Percentiles rank a stretch among this genome's conserved stretches.
phyloP scores from a whole-genome alignment of 2,329 filamentous ascomycete genomes.

The Fusarium neocosmosporiellum region DNA sequence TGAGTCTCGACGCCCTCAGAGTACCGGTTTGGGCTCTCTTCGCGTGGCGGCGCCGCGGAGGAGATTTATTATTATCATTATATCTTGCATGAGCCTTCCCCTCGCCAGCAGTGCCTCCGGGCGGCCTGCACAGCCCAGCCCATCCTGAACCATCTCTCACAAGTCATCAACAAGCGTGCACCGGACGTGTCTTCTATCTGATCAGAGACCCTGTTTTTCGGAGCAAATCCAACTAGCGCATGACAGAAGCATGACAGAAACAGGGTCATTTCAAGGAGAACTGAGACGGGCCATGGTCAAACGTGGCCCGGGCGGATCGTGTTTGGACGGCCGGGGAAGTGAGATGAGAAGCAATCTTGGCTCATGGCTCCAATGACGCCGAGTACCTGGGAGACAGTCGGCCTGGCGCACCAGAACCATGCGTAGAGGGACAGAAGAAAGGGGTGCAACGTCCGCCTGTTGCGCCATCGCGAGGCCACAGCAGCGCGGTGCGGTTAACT shows the following conservation, averaged over 20 bases:
- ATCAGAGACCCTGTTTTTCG: conserved; percentile 15
- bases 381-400: conserved; percentile 23
- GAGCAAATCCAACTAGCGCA: conserved; percentile 16
- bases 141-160: background rate
- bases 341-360: conserved; percentile 30
- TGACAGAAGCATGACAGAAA: conserved; percentile 23
- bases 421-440: conserved; percentile 35
- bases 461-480: conserved; percentile 30
- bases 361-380: conserved; percentile 17
- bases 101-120: background rate
- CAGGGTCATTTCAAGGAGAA: conserved; percentile 3
- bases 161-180: background rate
- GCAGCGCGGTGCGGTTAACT: conserved; percentile 27
- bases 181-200: background rate
- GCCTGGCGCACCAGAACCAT: conserved; percentile 17
- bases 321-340: conserved; percentile 12
- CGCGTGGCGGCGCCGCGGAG: conserved; percentile 24
- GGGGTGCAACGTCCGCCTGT: conserved; percentile 30
- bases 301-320: conserved; percentile 15
- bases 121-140: background rate
- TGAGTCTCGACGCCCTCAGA: conserved; percentile 1
- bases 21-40: conserved; percentile 10
- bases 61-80: conserved; percentile 4
- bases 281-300: conserved; percentile 8
- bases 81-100: conserved; percentile 1